Conservation (phyloP, 495 filamentous ascomycete species). For the Penicillium dipodomyicola region DNA sequence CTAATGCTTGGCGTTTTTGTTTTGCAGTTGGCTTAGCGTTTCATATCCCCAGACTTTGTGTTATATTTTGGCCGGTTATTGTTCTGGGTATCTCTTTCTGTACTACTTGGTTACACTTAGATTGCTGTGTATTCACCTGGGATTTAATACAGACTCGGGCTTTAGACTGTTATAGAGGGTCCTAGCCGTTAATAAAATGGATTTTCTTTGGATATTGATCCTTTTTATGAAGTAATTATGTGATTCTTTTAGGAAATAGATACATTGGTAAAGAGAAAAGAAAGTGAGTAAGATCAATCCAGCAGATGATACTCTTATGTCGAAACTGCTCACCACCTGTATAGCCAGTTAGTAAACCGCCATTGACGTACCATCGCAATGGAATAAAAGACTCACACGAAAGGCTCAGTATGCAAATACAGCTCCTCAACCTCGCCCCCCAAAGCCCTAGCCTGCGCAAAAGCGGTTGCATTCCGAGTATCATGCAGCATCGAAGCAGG, state of each 20-base stretch:
- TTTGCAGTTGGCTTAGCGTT: not conserved
- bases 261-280: not conserved
- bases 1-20: not conserved
- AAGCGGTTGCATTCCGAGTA: constrained; percentile 48
- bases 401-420: constrained; percentile 53
- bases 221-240: not conserved
- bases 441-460: constrained; percentile 42
- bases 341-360: constrained; percentile 1
- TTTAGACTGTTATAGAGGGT: constrained; percentile 1
- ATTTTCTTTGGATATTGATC: not conserved
- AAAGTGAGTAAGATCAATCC: not conserved
- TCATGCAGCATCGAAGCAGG: constrained; percentile 50
- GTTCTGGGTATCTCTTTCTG: not conserved
- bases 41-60: not conserved
- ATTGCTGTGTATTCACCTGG: not conserved
- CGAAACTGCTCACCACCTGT: no score
- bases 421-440: constrained; percentile 44
- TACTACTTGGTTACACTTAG: constrained; percentile 1
- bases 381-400: constrained; percentile 39
- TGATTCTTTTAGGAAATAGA: not conserved
- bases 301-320: constrained; percentile 3
- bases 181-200: not conserved
- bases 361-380: not conserved
- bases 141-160: constrained; percentile 1
- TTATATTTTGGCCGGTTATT: not conserved